Base-by-base conservation (phyloP, 1,139 yeast genomes). In the Kluyveromyces marxianus region DNA sequence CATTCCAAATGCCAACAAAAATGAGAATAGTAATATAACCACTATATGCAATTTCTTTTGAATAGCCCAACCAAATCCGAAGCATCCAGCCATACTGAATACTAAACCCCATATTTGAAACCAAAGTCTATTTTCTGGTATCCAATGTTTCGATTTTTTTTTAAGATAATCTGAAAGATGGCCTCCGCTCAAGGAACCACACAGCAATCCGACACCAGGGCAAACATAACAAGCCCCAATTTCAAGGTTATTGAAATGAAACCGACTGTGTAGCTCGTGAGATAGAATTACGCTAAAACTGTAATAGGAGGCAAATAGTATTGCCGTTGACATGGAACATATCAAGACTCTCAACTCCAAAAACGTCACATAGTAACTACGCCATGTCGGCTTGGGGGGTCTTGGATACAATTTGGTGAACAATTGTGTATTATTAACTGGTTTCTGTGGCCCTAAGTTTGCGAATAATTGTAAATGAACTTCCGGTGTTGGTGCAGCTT, bases 21-120 rank as follows among this genome's bases (percentile, higher is more conserved):
- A 75, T 0, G 74, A 60, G 48, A 74, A 73, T 0, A 73, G 63
- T 50, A 74, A 70, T 0, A 77, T 67, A 1, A 70, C 52, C 1
- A 60, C 71, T 24, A 76, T 68, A 49, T 72, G 76, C n/a, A 66
- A 62, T n/a, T 68, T 67, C 35, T 59, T 64, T 21, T 76, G 66
- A 36, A 73, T 64, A 39, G 76, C 62, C 83, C 83, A 78, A 0
- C 83, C 83, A 54, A 75, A 78, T 0, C 79, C 75, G 21, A 76
- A 52, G 25, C 76, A 63, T 1, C 83, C 81, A 24, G 64, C 60
- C 52, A 74, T 69, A 10, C 75, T 69, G 1, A 75, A 50, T 1
- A 68, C 2, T n/a, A 76, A 59, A 0, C 83, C 83, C 45, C 70
- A 49, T 0, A 72, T 39, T 48, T 77, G 81, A 3, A 76, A 49